Percentiles rank a stretch among this genome's conserved stretches.
Conservation (phyloP, 129 eudicot genomes). For the Artemisia argyi region DNA sequence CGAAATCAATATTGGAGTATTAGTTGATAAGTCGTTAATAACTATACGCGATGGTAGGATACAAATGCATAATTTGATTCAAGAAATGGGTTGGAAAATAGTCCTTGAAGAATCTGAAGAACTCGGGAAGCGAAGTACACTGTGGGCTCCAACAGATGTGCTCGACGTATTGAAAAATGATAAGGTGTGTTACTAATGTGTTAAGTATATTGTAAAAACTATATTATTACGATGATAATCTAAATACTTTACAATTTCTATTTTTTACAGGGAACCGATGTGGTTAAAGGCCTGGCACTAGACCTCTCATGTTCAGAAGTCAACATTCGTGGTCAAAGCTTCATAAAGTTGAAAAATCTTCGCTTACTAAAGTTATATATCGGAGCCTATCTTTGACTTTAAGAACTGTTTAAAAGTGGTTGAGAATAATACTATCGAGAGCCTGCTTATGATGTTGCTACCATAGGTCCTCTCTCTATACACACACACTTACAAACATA, state of each 20-base stretch:
- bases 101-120: constrained; percentile 44
- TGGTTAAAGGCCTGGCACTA: constrained; percentile 31
- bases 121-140: constrained; percentile 53
- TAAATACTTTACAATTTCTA: background rate
- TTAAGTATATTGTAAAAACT: background rate
- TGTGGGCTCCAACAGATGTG: constrained; percentile 51
- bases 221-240: background rate
- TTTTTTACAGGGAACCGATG: constrained; percentile 30
- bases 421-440: too few species aligned
- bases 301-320: constrained; percentile 35
- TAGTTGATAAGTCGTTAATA: constrained; percentile 48
- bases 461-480: too few species aligned
- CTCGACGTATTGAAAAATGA: constrained; percentile 30
- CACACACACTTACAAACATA: too few species aligned
- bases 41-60: constrained; percentile 34
- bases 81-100: constrained; percentile 68
- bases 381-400: too few species aligned
- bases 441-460: too few species aligned
- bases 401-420: too few species aligned
- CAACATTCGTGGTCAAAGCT: constrained; percentile 30
- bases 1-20: constrained; percentile 31
- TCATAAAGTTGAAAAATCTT: constrained; percentile 32
- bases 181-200: constrained; percentile 32
- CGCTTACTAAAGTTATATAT: constrained; percentile 29
- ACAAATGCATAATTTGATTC: constrained; percentile 64